Base-by-base conservation (phyloP, 2,329 filamentous ascomycete species). In the Magnaporthiopsis incrustans region DNA sequence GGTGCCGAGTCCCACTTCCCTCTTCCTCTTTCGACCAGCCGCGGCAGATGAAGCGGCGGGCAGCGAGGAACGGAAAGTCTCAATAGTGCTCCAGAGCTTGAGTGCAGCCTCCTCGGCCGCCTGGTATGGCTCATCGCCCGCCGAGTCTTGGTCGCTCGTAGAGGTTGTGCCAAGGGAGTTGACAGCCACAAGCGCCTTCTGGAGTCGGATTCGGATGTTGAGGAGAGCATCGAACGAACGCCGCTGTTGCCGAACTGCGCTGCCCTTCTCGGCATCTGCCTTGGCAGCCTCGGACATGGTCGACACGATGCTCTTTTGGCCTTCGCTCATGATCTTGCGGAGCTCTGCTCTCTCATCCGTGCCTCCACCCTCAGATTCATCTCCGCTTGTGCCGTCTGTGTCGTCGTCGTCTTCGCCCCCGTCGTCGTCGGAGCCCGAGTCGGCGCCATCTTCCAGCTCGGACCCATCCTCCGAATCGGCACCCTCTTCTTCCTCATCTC, bases 201-300 rank as follows among this genome's bases (percentile, higher is more conserved):
- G 96, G 25, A 99, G 78, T 66, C 94, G 90, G 72, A 99, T 97
- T 26, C 95, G 88, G 18, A 92, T 85, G 76, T 97, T 96, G 38
- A 99, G 83, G 0, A 98, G 84, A 0, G 90, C 86, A 69, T 98
- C 94, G 71, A 97, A 99, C 0, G 89, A 86, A 67, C 88, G 89
- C 62, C 92, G 87, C 77, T 99, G 95, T 65, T 87, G 81, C 70
- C 92, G 94, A 53, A 99, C 91, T 0, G 94, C 94, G 64, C 84
- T 78, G 15, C 95, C 95, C 76, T 98, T 98, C 57, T 88, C 85
- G 5, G 89, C 86, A 73, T 98, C 95, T 63, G 86, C 86, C 71
- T 89, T 87, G 63, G 87, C 87, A 1, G 89, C 88, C 71, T 88
- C 81, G 1, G 80, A 78, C 58, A 84, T 74, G 11, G 85, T 86